Evolutionary conservation across 495 filamentous ascomycete genomes (phyloP).

Genomic region (Antarctomyces pellizariae): DNA sequence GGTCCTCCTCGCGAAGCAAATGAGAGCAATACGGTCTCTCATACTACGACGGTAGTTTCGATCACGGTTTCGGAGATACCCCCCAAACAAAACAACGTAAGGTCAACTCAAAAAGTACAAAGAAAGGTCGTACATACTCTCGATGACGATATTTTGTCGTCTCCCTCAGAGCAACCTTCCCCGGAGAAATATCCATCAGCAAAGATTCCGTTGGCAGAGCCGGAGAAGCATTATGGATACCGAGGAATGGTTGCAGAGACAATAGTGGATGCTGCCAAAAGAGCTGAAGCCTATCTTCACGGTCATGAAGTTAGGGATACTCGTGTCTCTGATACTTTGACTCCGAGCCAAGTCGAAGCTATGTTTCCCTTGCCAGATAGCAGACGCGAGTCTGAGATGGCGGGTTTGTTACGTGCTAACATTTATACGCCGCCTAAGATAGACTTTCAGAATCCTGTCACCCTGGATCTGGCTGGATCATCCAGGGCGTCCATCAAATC

Average conservation of each 20-base stretch:
- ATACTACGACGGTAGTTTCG: no score
- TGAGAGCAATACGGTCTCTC: no score
- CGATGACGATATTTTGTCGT: background rate
- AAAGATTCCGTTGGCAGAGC: background rate
- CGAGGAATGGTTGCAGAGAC: conserved; percentile 5
- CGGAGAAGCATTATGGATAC: conserved; percentile 2
- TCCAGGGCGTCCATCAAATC: no score
- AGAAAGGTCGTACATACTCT: background rate
- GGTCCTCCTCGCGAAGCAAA: no score
- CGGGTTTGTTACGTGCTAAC: conserved; percentile 1
- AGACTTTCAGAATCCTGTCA: background rate
- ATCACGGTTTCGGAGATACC: no score
- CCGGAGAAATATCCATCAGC: background rate
- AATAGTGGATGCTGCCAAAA: conserved; percentile 3
- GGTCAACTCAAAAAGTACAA: no score
- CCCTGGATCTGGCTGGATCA: background rate
- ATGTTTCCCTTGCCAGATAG: conserved; percentile 2
- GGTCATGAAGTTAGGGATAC: no score
- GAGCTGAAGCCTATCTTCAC: conserved; percentile 6
- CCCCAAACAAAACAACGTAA: no score
- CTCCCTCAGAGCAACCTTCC: background rate
- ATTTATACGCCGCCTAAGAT: background rate
- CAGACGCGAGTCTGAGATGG: conserved; percentile 1
- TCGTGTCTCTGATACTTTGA: no score
- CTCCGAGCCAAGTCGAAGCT: no score